Conservation (phyloP, 805 yeast species). For the Sungouiozyma intestinalis region DNA sequence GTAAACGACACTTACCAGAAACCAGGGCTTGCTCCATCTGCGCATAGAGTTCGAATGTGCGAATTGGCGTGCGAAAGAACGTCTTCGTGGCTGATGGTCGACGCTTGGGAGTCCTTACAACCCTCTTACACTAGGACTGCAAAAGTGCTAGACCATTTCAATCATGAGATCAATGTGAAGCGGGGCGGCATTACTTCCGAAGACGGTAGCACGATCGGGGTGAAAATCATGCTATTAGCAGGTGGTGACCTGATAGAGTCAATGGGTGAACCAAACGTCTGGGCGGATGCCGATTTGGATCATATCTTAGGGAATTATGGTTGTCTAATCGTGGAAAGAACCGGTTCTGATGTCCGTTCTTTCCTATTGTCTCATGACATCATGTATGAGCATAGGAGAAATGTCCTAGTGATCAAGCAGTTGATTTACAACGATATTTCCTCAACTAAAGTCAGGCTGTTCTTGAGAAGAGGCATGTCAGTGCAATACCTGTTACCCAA, state of each 20-base stretch:
- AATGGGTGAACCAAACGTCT: constrained; percentile 99
- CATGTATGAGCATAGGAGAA: constrained; percentile 92
- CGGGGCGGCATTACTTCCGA: constrained; percentile 69
- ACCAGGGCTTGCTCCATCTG: constrained; percentile 82
- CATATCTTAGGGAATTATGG: constrained; percentile 95
- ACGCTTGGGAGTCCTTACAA: constrained; percentile 97
- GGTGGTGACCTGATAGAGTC: constrained; percentile 97
- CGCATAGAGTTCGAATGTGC: constrained; percentile 94
- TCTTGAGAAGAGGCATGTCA: constrained; percentile 90
- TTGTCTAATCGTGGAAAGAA: constrained; percentile 90
- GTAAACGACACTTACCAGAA: constrained; percentile 88
- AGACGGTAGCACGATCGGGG: constrained; percentile 61
- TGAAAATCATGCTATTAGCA: constrained; percentile 89
- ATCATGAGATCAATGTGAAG: constrained; percentile 85
- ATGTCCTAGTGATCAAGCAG: constrained; percentile 89
- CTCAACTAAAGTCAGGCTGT: constrained; percentile 87
- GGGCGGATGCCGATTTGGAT: constrained; percentile 94
- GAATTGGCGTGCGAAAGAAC: constrained; percentile 97
- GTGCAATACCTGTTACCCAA: constrained; percentile 92
- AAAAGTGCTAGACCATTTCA: constrained; percentile 89
- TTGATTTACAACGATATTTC: constrained; percentile 92
- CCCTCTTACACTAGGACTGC: constrained; percentile 89
- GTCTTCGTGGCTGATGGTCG: constrained; percentile 96
- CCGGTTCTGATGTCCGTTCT: constrained; percentile 91
- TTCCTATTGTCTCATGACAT: constrained; percentile 89